Percentiles rank a stretch among this genome's conserved stretches.
Conservation (phyloP, 75 land plant species). For the Chamaecyparis obtusa region DNA sequence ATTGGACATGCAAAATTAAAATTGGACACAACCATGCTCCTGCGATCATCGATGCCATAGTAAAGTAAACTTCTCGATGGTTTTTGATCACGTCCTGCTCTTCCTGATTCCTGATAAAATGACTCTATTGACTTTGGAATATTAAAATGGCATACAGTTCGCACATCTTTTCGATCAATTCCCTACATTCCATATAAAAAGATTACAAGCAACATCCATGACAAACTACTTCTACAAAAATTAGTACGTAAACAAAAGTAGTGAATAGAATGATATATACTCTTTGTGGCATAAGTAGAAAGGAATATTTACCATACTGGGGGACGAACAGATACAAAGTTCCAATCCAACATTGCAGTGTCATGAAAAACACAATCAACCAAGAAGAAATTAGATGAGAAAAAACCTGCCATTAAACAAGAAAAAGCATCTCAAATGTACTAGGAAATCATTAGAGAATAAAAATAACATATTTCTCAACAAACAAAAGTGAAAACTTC, state of each 20-base stretch:
- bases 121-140: constrained; percentile 92
- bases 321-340: not conserved
- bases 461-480: not conserved
- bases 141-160: constrained; percentile 84
- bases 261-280: not conserved
- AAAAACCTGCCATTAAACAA: not conserved
- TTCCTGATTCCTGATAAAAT: constrained; percentile 95
- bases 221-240: not conserved
- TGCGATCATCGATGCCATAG: constrained; percentile 79
- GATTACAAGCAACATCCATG: not conserved
- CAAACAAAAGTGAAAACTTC: not conserved
- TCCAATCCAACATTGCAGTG: not conserved
- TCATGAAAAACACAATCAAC: constrained; percentile 4
- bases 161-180: constrained; percentile 87
- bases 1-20: constrained; percentile 6
- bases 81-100: constrained; percentile 94
- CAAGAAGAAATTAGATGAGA: not conserved
- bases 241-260: not conserved
- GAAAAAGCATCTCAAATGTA: not conserved
- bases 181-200: constrained; percentile 40
- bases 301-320: constrained; percentile 13
- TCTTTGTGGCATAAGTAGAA: not conserved
- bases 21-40: constrained; percentile 56
- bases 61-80: constrained; percentile 77
- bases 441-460: not conserved